Base-by-base conservation (phyloP, 306 rosid genomes). In the Amphicarpaea edgeworthii region DNA sequence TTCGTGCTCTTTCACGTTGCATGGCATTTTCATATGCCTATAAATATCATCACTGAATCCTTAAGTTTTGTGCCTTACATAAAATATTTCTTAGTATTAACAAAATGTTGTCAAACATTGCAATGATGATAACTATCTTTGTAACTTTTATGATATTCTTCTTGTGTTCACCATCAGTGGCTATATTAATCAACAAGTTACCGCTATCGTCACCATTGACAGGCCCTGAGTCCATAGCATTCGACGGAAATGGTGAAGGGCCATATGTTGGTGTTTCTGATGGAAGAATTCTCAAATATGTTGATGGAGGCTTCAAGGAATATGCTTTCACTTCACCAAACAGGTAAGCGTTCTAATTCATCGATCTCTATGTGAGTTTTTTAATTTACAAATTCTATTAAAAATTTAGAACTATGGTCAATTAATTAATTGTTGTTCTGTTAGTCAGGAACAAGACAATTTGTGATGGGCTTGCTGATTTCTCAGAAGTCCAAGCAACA, bases 391-490 rank as follows among this genome's bases (percentile, higher is more conserved):
- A 11, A 42, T n/a, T 42, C 49, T 24, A 24, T 24, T 24, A 24
- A 1, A 24, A 24, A 3, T 24, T n/a, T n/a, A n/a, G n/a, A n/a
- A n/a, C n/a, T n/a, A 24, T 24, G 3, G 2, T 24, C 28, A 24
- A 24, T 24, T 24, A 30, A 5, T 30, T 28, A 28, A 2, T 30
- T 30, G 6, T 30, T 30, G 4, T 30, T 30, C 5, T 30, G 32
- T 30, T 45, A 5, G 20, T 5, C 80, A 84, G 93, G 86, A 59
- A 75, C 45, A 78, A 64, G 5, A 67, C 63, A 41, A n/a, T 23
- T 1, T 84, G 90, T 70, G 86, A 88, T 76, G 90, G 93, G 32
- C 77, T 85, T 40, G 60, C 79, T 50, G 75, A 86, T 16, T 73
- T 82, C 77, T 77, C 88, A 53, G n/a, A 78, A 17, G 7, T 69